A percentile compares a stretch with the other conserved stretches of the same genome.
These are phyloP conservation scores for Russula abietina DNA, from an alignment of 768 basidiomycete genomes.

Conservation along the genomic window DNA sequence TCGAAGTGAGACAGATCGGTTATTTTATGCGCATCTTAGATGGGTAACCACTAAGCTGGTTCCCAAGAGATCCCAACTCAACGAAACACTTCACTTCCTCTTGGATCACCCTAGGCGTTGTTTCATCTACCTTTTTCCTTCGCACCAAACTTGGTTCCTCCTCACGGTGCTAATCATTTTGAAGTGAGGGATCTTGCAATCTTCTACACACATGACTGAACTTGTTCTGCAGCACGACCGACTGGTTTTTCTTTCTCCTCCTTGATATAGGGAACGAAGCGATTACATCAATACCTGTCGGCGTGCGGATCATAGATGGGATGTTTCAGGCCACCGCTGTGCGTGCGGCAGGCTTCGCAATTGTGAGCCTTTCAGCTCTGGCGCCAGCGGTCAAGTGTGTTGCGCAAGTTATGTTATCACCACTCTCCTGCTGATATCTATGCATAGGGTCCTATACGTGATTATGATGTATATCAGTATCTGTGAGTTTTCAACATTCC, in stretches of 20 bases:
- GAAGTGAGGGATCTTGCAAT: constrained; percentile 44
- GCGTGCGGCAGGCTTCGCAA: constrained; percentile 79
- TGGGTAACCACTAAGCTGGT: constrained; percentile 67
- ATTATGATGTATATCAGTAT: constrained; percentile 93
- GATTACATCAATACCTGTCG: constrained; percentile 62
- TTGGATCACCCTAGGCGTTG: constrained; percentile 93
- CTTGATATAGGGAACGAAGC: constrained; percentile 76
- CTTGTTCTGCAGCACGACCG: constrained; percentile 47
- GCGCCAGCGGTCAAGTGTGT: constrained; percentile 87
- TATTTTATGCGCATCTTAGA: constrained; percentile 36
- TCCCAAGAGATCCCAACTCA: constrained; percentile 49
- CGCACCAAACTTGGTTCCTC: constrained; percentile 92
- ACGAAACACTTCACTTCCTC: constrained; percentile 84
- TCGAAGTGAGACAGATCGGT: not conserved
- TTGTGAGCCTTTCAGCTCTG: constrained; percentile 64
- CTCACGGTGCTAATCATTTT: constrained; percentile 58
- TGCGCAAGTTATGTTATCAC: constrained; percentile 5
- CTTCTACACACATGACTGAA: not conserved
- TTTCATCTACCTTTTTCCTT: constrained; percentile 85
- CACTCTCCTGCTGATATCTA: not conserved
- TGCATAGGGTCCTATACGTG: constrained; percentile 70
- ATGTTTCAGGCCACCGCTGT: constrained; percentile 77
- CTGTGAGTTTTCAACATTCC: constrained; percentile 44
- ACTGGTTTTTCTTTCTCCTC: constrained; percentile 88
- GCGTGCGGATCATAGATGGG: constrained; percentile 65